Base-by-base conservation (phyloP, 345 rosid genomes). In the Capsella bursapastoris region DNA sequence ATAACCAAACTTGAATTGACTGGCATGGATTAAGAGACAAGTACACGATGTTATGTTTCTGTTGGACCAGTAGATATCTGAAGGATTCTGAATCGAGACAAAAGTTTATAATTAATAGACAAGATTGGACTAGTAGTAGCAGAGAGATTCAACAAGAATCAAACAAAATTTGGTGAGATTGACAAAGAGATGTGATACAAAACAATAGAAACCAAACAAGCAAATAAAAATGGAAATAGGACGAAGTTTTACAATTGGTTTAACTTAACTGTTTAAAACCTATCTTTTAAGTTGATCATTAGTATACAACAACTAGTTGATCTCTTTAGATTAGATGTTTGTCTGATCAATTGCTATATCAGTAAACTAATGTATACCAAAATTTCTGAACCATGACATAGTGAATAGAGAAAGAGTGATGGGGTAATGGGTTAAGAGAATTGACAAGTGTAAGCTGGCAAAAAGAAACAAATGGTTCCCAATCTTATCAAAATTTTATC, bases 361-460 rank as follows among this genome's bases (percentile, higher is more conserved):
- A 47, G 10, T 29, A 45, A 29, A 64, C 53, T 7, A 25, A 41
- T 4, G 18, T 63, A 3, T 14, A 63, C 13, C 3, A 28, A 38
- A 3, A n/a, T n/a, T 22, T 22, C 25, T 22, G 2, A 22, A 22
- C 25, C 25, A 22, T 22, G 25, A 22, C 25, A 22, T 22, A 22
- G 25, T 22, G 25, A 22, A 22, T 22, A 22, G 2, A 22, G 25
- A 57, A 47, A 40, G 34, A 57, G 60, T 66, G 52, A 74, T 66
- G 47, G 66, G 68, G 55, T 41, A 60, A 59, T 51, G 28, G 66
- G 6, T 31, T 48, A 57, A 74, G 37, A 51, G 22, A 68, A 60
- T 50, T 68, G 79, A 75, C 68, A 68, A 75, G 68, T 68, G 68
- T 51, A 68, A 51, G 79, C 63, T 60, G 79, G 78, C 78, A 67